These are phyloP conservation scores for Cercospora sp. DNA, from an alignment of 2,329 filamentous ascomycete species.

Conservation along the genomic window DNA sequence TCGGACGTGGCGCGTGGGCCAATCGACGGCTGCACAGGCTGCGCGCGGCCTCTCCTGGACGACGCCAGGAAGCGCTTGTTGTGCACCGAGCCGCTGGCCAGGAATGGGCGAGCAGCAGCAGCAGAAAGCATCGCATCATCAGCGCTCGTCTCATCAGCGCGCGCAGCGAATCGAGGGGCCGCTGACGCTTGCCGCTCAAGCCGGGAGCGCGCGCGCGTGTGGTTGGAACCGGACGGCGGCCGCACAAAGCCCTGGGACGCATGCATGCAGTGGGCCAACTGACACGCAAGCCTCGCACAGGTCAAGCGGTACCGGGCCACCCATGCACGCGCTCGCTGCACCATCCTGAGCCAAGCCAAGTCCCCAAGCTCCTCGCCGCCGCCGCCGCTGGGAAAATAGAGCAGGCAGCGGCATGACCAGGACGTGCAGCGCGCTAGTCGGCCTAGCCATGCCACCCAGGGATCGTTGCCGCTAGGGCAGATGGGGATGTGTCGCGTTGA, in stretches of 20 bases:
- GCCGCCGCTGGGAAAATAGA: background rate
- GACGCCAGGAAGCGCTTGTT: constrained; percentile 4
- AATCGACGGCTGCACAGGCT: background rate
- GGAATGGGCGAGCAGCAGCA: constrained; percentile 3
- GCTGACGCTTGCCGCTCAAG: constrained; percentile 9
- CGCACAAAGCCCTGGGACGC: constrained; percentile 11
- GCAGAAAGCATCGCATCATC: background rate
- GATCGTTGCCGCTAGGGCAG: constrained; percentile 29
- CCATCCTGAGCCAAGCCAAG: background rate
- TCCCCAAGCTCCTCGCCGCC: constrained; percentile 16
- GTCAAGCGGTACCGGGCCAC: constrained; percentile 9
- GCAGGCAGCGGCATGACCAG: constrained; percentile 27
- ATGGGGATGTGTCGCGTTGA: constrained; percentile 33
- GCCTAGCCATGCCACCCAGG: constrained; percentile 27
- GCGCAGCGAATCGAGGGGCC: constrained; percentile 3
- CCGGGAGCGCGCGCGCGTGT: constrained; percentile 9
- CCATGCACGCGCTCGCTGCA: constrained; percentile 13
- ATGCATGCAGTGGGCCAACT: constrained; percentile 20
- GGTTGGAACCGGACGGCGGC: constrained; percentile 9
- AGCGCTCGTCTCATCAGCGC: constrained; percentile 2
- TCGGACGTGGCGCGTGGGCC: background rate
- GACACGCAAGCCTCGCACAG: constrained; percentile 24
- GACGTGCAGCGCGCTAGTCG: constrained; percentile 28
- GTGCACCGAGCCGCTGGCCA: constrained; percentile 22
- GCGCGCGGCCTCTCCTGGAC: background rate